A percentile compares a stretch with the other conserved stretches of the same genome.
Evolutionary conservation across 1,139 yeast genomes (phyloP).

Genomic region (Diutina siamensis): DNA sequence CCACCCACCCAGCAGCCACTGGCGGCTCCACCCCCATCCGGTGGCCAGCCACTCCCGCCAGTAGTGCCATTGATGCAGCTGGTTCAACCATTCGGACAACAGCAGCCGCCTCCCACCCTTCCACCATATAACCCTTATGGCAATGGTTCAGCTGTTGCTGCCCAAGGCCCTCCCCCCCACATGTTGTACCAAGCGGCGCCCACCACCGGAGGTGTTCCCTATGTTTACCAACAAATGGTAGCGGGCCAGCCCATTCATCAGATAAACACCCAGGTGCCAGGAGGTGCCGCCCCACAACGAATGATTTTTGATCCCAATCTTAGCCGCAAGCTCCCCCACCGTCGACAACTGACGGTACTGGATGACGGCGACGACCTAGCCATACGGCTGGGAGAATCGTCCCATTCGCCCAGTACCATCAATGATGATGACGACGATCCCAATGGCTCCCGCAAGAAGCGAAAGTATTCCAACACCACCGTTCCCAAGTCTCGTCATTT

Average conservation of each 20-base stretch:
- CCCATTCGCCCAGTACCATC: background rate
- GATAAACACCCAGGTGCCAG: background rate
- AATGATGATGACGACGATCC: background rate
- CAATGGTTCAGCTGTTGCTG: conserved; percentile 1
- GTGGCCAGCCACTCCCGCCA: background rate
- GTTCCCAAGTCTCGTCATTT: conserved; percentile 30
- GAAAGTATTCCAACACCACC: background rate
- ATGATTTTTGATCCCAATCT: background rate
- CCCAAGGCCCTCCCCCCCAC: background rate
- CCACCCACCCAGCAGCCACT: background rate
- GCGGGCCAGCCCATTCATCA: background rate
- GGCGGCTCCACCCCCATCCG: background rate
- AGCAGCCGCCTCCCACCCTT: background rate
- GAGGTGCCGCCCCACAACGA: background rate
- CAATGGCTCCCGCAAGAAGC: background rate
- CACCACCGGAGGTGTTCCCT: background rate
- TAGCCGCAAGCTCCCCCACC: background rate
- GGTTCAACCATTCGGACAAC: background rate
- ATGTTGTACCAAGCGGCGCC: background rate
- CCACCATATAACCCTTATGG: background rate
- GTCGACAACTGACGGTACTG: background rate
- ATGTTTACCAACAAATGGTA: background rate
- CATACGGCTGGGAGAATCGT: background rate
- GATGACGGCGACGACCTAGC: background rate
- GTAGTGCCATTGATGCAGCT: background rate